phyloP scores from a whole-genome alignment of 2,329 filamentous ascomycete species.

The Talaromyces sp. region DNA sequence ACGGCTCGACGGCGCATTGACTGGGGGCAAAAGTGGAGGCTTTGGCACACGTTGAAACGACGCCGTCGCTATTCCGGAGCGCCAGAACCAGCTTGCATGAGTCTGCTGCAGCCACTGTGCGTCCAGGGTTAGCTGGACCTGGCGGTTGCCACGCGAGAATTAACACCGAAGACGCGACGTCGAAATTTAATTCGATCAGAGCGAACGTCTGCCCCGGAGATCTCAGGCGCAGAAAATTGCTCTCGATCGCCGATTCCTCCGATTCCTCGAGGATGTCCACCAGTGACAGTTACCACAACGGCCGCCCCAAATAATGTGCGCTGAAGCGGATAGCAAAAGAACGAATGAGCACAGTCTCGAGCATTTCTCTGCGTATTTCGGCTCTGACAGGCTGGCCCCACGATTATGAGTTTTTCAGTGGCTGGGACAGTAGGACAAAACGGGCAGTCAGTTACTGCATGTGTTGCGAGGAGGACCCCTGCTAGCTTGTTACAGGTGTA shows the following conservation, averaged over 20 bases:
- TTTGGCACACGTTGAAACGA: slow-evolving; percentile 7
- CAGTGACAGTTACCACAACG: neutral
- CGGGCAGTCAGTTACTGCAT: neutral
- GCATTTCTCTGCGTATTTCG: neutral
- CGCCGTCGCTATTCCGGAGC: slow-evolving; percentile 2
- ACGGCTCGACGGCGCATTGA: neutral
- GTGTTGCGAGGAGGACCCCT: neutral
- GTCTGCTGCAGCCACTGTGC: slow-evolving; percentile 1
- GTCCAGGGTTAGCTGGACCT: neutral
- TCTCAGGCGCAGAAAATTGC: neutral
- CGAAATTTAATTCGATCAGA: slow-evolving; percentile 4
- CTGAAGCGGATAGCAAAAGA: neutral
- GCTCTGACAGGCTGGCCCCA: neutral
- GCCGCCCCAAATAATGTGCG: neutral
- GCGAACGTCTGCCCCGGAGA: neutral
- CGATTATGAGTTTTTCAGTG: neutral
- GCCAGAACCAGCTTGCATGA: neutral
- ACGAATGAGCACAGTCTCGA: neutral
- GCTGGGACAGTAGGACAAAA: neutral
- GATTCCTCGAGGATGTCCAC: neutral
- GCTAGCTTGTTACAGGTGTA: slow-evolving; percentile 8
- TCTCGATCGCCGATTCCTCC: neutral
- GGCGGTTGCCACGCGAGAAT: slow-evolving; percentile 2
- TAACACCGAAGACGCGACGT: neutral
- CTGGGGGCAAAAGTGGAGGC: neutral